Base-by-base conservation (phyloP, 31 red algal genomes). In the Odonthalia washingtoniensis region DNA sequence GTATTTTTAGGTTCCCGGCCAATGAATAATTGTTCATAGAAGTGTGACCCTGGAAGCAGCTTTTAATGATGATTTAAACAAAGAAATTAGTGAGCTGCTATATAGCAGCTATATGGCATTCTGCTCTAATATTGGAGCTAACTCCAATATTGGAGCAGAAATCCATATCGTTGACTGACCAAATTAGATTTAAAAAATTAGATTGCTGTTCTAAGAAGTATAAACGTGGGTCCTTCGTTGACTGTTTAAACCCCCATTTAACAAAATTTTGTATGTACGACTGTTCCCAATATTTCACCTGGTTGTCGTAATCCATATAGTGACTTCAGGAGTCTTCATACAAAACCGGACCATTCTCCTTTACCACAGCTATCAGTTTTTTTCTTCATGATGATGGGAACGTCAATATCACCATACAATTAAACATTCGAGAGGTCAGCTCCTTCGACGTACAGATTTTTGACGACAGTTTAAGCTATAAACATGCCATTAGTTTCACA, bases 361-460 rank as follows among this genome's bases (percentile, higher is more conserved):
- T 32, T 38, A 21, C 77, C 39, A 33, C 66, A 89, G 3, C 73
- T 31, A 40, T 81, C 75, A 39, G 46, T 79, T 3, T 0, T 53
- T 36, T 89, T 75, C 41, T 80, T 76, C 86, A 81, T 81, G n/a
- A 81, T 0, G 37, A 89, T 70, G 5, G 83, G 83, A n/a, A 49
- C 46, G 0, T 89, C 86, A 6, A 81, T 38, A 37, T 30, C n/a
- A 21, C 32, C 30, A 39, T 66, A 65, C 18, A 36, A 28, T n/a
- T 81, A 81, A 31, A 42, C 49, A 26, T 66, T 81, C 27, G 21
- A 28, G 21, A 65, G 21, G 30, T 81, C 53, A 39, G 36, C 35
- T 57, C 21, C 9, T 21, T 21, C 49, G 21, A 14, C 21, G 9
- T 9, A 14, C 49, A 57, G 49, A 21, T 57, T 57, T 57, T 57